These are phyloP conservation scores for Mycothermus thermophilus DNA, from an alignment of 495 filamentous ascomycete species.

Conservation along the genomic window DNA sequence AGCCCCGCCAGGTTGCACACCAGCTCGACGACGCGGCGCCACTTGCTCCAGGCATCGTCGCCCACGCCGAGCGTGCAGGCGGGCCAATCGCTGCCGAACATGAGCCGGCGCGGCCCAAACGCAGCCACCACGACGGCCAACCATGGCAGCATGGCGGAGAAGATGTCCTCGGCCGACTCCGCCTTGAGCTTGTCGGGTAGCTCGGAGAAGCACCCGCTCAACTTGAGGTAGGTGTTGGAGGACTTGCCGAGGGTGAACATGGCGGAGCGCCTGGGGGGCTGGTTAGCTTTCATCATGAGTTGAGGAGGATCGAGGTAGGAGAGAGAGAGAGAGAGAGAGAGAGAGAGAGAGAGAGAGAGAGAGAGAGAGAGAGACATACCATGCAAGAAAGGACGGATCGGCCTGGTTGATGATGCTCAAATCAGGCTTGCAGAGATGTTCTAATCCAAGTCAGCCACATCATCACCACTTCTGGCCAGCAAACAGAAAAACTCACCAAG, in stretches of 20 bases:
- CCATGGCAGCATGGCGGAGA: slow-evolving; percentile 44
- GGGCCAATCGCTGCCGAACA: slow-evolving; percentile 89
- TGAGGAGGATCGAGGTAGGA: not conserved
- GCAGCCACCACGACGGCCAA: slow-evolving; percentile 49
- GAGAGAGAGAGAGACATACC: slow-evolving; percentile 17
- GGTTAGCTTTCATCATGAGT: not conserved
- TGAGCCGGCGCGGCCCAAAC: slow-evolving; percentile 57
- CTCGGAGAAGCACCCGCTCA: slow-evolving; percentile 72
- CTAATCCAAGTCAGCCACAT: slow-evolving; percentile 33
- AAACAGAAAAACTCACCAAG: slow-evolving; percentile 43
- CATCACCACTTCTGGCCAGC: slow-evolving; percentile 3
- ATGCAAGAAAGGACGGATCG: slow-evolving; percentile 45
- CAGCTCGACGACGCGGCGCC: slow-evolving; percentile 44
- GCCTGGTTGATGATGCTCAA: slow-evolving; percentile 38
- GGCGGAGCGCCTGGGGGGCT: slow-evolving; percentile 24
- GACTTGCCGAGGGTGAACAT: slow-evolving; percentile 46
- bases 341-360: too few relatives aligned
- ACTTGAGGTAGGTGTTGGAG: slow-evolving; percentile 63
- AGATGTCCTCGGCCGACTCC: slow-evolving; percentile 32
- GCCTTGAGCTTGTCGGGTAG: slow-evolving; percentile 36
- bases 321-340: too few relatives aligned
- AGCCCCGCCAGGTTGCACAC: slow-evolving; percentile 45
- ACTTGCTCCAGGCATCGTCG: slow-evolving; percentile 39
- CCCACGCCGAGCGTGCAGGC: slow-evolving; percentile 61
- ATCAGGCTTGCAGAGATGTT: slow-evolving; percentile 83